Base-by-base conservation (phyloP, 1,284 basidiomycete genomes). In the Sanguinoderma infundibulare region DNA sequence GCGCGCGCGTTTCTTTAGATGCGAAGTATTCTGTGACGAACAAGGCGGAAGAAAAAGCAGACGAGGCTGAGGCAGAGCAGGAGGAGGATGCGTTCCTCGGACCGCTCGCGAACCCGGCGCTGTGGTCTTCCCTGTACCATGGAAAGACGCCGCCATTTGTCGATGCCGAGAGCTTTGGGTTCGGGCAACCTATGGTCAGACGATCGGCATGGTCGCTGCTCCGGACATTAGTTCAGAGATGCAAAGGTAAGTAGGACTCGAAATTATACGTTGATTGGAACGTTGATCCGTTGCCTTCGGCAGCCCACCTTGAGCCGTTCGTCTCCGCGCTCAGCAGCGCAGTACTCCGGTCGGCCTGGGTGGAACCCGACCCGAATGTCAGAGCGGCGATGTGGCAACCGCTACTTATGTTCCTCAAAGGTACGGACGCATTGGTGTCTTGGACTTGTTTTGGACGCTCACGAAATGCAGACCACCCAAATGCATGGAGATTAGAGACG, bases 331-430 rank as follows among this genome's bases (percentile, higher is more conserved):
- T 94, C 15, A 84, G 89, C 42, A 68, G 75, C 1, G 87, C 85
- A 0, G 78, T 91, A 5, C 76, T 96, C 36, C 85, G 87, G 15
- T 89, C 87, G 24, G 90, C 90, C 6, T 96, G 92, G 90, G 76
- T 85, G 0, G 94, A 96, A 70, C 79, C 81, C 4, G 92, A 96
- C 69, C 66, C 77, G 0, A 79, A 78, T 1, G 93, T 95, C 0
- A 87, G 90, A 70, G 74, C 78, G 8, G 75, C 76, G 1, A 89
- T 95, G 81, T 90, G 89, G 78, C 83, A 85, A 30, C 88, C 91
- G 0, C 71, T 94, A 32, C 77, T 94, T 6, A 79, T 81, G 9
- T 91, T 94, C 71, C 75, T 96, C 47, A 87, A 84, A 73, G 87
- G 92, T 92, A 67, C 54, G 81, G 49, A 2, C n/a, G 73, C 1